A percentile compares a stretch with the other conserved stretches of the same genome.
These are phyloP conservation scores for Cystobasidiaceae sp. DNA, from an alignment of 1,284 basidiomycete species.

Conservation along the genomic window DNA sequence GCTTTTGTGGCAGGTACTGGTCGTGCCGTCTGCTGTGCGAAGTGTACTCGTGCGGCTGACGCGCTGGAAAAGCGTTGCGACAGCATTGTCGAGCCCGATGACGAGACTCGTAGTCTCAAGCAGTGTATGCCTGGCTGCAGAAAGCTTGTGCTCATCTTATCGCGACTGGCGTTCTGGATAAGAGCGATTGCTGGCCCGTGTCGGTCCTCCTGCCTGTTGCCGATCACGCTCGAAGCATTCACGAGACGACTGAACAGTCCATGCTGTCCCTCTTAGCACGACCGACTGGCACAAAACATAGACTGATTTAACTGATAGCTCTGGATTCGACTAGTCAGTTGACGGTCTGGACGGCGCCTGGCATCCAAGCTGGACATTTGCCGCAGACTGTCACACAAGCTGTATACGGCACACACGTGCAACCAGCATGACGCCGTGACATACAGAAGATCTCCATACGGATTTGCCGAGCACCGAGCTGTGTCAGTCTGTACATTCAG, in stretches of 20 bases:
- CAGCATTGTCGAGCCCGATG: background rate
- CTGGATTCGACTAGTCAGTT: too few species aligned
- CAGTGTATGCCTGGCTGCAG: conserved; percentile 3
- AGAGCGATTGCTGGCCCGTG: background rate
- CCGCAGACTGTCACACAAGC: too few species aligned
- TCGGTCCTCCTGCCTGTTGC: background rate
- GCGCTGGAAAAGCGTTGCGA: conserved; percentile 11
- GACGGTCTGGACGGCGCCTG: too few species aligned
- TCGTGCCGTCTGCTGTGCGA: background rate
- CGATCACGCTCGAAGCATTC: too few species aligned
- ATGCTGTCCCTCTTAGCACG: background rate
- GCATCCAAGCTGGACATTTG: too few species aligned
- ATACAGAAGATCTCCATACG: too few species aligned
- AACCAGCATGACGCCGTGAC: too few species aligned
- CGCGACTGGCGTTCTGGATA: background rate
- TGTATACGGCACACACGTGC: too few species aligned
- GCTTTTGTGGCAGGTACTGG: background rate
- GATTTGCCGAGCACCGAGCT: too few species aligned
- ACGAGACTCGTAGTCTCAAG: background rate
- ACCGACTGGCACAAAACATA: too few species aligned
- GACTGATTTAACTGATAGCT: too few species aligned
- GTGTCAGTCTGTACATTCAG: background rate
- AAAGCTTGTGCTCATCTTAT: background rate
- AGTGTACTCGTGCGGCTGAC: background rate
- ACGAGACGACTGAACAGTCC: too few species aligned